Evolutionary conservation across 495 filamentous ascomycete species (phyloP), one percentile per base, ranked within the genome.

Genomic region (Hypoxylon subgilvum): DNA sequence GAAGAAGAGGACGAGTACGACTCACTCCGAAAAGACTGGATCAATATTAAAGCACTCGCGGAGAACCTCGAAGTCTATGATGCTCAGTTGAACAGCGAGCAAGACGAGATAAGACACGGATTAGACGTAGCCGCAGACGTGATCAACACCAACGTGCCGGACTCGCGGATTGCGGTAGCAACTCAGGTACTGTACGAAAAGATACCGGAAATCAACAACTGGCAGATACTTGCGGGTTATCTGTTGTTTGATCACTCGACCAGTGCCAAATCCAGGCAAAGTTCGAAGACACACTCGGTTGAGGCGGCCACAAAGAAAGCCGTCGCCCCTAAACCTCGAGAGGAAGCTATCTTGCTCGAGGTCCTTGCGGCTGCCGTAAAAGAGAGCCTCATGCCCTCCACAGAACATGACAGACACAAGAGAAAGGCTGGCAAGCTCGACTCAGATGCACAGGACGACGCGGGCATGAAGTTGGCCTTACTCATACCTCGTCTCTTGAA

Each of bases 141-240:
- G 40, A 65, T 88, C 6, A 78, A 84, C 40, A 78, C 84, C 19
- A 75, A 74, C 6, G 78, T 76, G 8, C 75, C 84, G 0, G 90
- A 94, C 53, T 94, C 91, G 1, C 83, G 94, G 21, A 89, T 95
- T 56, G 86, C 87, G 10, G 80, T 96, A 14, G 94, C 94, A 10
- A 88, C 91, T 0, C 85, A 92, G 55, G 89, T 86, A 0, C 79
- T 97, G 10, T 96, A 88, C 69, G 87, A 94, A 23, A 85, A 88
- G 53, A 81, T 96, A 52, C 76, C 83, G 6, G 88, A 93, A 57
- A 76, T 96, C 9, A 79, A 82, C 45, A 86, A 91, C 43, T 98
- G 95, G 95, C 89, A 96, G 68, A 80, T 87, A 0, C 74, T 97
- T 19, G 89, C 90, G 19, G 90, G 88, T 5, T 97, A 97, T 75